These are phyloP conservation scores for Lactifluus subvellereus DNA, from an alignment of 768 basidiomycete genomes.

Conservation along the genomic window DNA sequence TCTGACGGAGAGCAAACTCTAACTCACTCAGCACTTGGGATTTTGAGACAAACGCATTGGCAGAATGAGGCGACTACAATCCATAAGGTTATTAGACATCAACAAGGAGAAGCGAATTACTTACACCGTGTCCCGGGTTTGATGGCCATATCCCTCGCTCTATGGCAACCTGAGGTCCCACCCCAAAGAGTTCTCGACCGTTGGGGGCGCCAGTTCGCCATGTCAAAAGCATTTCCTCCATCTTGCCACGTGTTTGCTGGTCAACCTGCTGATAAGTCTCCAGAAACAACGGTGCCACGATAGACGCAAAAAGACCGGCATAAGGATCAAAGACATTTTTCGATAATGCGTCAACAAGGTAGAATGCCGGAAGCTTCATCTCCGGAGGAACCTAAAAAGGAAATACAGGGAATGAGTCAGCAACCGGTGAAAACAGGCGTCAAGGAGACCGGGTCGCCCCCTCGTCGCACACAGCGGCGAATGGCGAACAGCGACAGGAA, in stretches of 20 bases:
- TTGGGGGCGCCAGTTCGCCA: constrained; percentile 86
- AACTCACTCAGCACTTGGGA: constrained; percentile 79
- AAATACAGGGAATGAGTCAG: constrained; percentile 54
- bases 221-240: constrained; percentile 96
- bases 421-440: constrained; percentile 37
- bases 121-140: constrained; percentile 35
- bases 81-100: neutral
- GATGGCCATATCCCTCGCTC: constrained; percentile 80
- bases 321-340: constrained; percentile 96
- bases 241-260: constrained; percentile 77
- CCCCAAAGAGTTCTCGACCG: constrained; percentile 80
- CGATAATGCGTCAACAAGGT: constrained; percentile 92
- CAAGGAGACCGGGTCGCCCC: constrained; percentile 23
- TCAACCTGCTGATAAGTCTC: constrained; percentile 87
- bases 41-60: constrained; percentile 53
- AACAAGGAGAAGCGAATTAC: constrained; percentile 22
- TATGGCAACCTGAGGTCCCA: constrained; percentile 71
- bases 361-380: constrained; percentile 91
- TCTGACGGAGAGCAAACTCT: constrained; percentile 74
- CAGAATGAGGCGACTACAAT: constrained; percentile 30
- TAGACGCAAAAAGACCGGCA: constrained; percentile 73
- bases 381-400: constrained; percentile 69
- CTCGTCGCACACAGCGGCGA: constrained; percentile 17
- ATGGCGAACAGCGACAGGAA: constrained; percentile 1
- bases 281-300: constrained; percentile 80